These are phyloP conservation scores for Hanseniaspora meyeri DNA, from an alignment of 805 yeast genomes.

Conservation along the genomic window DNA sequence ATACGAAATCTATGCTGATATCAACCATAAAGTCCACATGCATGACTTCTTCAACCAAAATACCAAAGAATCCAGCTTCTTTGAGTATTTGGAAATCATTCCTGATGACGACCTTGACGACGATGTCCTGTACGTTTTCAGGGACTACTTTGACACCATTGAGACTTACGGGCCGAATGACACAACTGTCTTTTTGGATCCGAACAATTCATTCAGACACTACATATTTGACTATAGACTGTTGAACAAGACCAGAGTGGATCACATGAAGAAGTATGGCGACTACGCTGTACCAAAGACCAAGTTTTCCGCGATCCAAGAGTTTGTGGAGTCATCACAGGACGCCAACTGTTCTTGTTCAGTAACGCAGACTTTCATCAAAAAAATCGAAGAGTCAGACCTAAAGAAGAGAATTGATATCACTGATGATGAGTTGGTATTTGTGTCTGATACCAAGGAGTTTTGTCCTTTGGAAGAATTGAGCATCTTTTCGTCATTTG, in stretches of 20 bases:
- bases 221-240: conserved; percentile 28
- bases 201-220: conserved; percentile 30
- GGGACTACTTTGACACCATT: conserved; percentile 17
- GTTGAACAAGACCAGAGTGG: conserved; percentile 12
- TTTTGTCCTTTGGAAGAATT: conserved; percentile 6
- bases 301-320: conserved; percentile 7
- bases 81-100: conserved; percentile 6
- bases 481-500: conserved; percentile 4
- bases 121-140: conserved; percentile 50
- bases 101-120: conserved; percentile 54
- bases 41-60: conserved; percentile 11
- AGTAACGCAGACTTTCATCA: conserved; percentile 9
- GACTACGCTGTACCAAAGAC: neutral
- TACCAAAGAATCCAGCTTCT: neutral
- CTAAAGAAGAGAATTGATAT: conserved; percentile 3
- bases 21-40: neutral
- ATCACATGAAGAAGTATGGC: neutral
- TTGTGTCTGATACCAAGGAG: conserved; percentile 7
- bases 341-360: conserved; percentile 5
- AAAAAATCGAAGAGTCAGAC: conserved; percentile 1
- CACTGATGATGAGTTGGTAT: neutral
- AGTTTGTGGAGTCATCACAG: conserved; percentile 7
- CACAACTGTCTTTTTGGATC: conserved; percentile 18
- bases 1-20: neutral
- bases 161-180: neutral